Percentiles rank a stretch among this genome's conserved stretches.
phyloP scores from a whole-genome alignment of 805 yeast genomes.

The Candida pseudofarinosa region DNA sequence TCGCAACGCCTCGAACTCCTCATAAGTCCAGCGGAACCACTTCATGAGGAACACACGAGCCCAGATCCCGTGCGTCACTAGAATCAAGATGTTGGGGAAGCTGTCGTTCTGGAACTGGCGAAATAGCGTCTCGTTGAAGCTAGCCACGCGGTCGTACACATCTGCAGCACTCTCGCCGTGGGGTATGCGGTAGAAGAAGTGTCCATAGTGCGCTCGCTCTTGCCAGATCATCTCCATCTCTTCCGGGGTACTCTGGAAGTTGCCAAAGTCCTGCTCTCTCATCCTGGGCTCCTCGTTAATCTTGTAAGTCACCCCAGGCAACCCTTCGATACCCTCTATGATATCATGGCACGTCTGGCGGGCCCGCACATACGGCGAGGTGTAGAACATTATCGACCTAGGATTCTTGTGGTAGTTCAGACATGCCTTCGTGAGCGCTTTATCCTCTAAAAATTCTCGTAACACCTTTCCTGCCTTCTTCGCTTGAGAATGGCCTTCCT shows the following conservation, averaged over 20 bases:
- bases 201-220: slow-evolving; percentile 83
- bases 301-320: slow-evolving; percentile 43
- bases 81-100: slow-evolving; percentile 76
- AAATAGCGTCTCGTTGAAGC: slow-evolving; percentile 82
- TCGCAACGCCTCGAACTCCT: slow-evolving; percentile 76
- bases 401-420: slow-evolving; percentile 13
- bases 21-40: slow-evolving; percentile 93
- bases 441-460: slow-evolving; percentile 31
- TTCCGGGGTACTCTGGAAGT: slow-evolving; percentile 72
- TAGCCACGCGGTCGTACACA: slow-evolving; percentile 86
- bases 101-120: slow-evolving; percentile 68
- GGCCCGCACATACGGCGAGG: slow-evolving; percentile 83
- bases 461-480: slow-evolving; percentile 54
- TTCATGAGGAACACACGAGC: slow-evolving; percentile 89
- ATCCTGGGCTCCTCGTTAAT: slow-evolving; percentile 85
- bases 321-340: slow-evolving; percentile 48
- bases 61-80: slow-evolving; percentile 94
- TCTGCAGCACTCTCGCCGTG: slow-evolving; percentile 96
- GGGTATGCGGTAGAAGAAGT: slow-evolving; percentile 78
- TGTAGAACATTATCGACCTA: slow-evolving; percentile 61
- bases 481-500: slow-evolving; percentile 65
- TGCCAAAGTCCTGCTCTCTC: slow-evolving; percentile 94
- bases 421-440: slow-evolving; percentile 24
- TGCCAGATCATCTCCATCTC: slow-evolving; percentile 81
- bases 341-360: slow-evolving; percentile 78